Evolutionary conservation across 352 stramenopile species (phyloP).

Genomic region (Phytopythium helicoides): DNA sequence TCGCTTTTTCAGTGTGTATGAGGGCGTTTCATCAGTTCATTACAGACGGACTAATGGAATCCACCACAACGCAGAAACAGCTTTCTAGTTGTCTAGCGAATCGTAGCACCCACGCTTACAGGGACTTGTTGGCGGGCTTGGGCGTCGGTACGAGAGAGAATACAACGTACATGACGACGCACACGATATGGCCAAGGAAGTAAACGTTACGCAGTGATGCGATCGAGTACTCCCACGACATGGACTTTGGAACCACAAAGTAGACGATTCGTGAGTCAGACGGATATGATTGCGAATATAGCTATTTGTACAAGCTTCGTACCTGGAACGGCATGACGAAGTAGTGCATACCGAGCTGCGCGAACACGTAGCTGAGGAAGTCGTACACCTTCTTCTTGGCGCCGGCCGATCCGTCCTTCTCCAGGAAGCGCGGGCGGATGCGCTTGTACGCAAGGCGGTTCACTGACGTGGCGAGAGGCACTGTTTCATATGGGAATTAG

Average conservation of each 20-base stretch:
- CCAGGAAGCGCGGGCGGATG: slow-evolving; percentile 64
- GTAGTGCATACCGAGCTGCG: slow-evolving; percentile 58
- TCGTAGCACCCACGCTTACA: too few relatives aligned
- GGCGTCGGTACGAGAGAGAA: slow-evolving; percentile 62
- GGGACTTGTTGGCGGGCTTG: slow-evolving; percentile 55
- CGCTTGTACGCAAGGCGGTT: slow-evolving; percentile 65
- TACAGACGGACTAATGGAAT: too few relatives aligned
- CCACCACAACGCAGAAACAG: too few relatives aligned
- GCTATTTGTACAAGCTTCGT: too few relatives aligned
- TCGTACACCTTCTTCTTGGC: slow-evolving; percentile 66
- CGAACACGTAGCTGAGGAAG: slow-evolving; percentile 41
- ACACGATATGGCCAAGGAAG: slow-evolving; percentile 66
- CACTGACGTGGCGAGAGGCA: slow-evolving; percentile 64
- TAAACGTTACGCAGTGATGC: slow-evolving; percentile 64
- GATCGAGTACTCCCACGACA: slow-evolving; percentile 71
- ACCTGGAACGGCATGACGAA: slow-evolving; percentile 73
- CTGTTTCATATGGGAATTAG: slow-evolving; percentile 14
- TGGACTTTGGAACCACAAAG: too few relatives aligned
- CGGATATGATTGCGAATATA: neutral
- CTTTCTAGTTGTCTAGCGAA: too few relatives aligned
- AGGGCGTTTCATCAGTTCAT: too few relatives aligned
- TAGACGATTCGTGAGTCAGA: neutral
- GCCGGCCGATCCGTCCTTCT: slow-evolving; percentile 47
- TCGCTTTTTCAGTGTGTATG: too few relatives aligned
- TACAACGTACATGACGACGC: slow-evolving; percentile 61